Evolutionary conservation across 2,329 filamentous ascomycete genomes (phyloP).

Genomic region (Blastomyces parvus): DNA sequence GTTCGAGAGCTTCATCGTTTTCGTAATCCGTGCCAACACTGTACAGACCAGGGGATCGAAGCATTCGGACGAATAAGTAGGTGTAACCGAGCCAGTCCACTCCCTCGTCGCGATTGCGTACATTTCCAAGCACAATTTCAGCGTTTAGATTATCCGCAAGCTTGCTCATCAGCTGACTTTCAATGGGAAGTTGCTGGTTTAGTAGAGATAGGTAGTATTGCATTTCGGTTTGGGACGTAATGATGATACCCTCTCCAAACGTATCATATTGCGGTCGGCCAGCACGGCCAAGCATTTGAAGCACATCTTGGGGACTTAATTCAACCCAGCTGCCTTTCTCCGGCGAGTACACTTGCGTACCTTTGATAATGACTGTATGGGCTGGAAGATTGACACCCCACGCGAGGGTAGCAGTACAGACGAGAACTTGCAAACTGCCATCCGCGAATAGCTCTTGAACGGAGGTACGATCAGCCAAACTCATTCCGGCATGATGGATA

Average conservation of each 20-base stretch:
- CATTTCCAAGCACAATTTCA: conserved; percentile 87
- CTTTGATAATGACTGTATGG: conserved; percentile 98
- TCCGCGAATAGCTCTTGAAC: conserved; percentile 92
- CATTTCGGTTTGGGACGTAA: conserved; percentile 88
- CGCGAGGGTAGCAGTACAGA: conserved; percentile 94
- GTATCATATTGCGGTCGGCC: conserved; percentile 95
- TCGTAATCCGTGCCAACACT: conserved; percentile 95
- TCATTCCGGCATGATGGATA: conserved; percentile 98
- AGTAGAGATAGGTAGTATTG: conserved; percentile 95
- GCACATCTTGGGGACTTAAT: conserved; percentile 88
- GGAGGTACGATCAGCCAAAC: conserved; percentile 81
- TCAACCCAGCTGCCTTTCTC: conserved; percentile 99
- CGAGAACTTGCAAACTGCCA: conserved; percentile 85
- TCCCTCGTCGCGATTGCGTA: conserved; percentile 82
- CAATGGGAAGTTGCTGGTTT: conserved; percentile 95
- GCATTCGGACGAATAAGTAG: conserved; percentile 95
- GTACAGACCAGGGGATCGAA: conserved; percentile 87
- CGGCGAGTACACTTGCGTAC: conserved; percentile 93
- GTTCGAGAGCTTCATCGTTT: conserved; percentile 80
- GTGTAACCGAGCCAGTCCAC: conserved; percentile 99
- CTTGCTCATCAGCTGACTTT: conserved; percentile 89
- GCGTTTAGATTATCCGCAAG: conserved; percentile 94
- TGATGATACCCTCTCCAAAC: conserved; percentile 97
- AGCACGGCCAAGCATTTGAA: conserved; percentile 97
- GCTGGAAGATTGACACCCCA: conserved; percentile 98